phyloP scores from a whole-genome alignment of 768 basidiomycete genomes.

The Exidia glandulosa region DNA sequence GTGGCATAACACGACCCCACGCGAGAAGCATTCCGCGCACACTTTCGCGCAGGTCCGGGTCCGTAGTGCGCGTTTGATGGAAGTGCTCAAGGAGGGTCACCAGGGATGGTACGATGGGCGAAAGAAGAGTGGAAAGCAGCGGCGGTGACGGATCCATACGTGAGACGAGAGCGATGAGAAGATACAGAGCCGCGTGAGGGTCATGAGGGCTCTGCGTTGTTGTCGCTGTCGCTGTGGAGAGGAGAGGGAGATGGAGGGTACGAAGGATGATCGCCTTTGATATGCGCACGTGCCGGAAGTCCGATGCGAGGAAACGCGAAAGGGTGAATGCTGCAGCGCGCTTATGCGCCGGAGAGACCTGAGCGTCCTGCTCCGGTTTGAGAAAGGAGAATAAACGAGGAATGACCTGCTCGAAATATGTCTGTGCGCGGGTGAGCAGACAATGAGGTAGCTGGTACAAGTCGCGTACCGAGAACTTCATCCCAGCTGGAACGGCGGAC shows the following conservation, averaged over 20 bases:
- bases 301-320: constrained; percentile 47
- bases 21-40: constrained; percentile 51
- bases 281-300: neutral
- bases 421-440: constrained; percentile 28
- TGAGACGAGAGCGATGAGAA: constrained; percentile 45
- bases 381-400: constrained; percentile 47
- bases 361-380: constrained; percentile 17
- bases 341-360: constrained; percentile 33
- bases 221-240: constrained; percentile 10
- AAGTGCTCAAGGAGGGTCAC: constrained; percentile 54
- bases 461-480: constrained; percentile 40
- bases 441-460: neutral
- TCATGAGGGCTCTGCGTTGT: neutral
- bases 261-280: constrained; percentile 26
- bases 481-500: constrained; percentile 45
- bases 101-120: constrained; percentile 55
- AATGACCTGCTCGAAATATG: constrained; percentile 45
- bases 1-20: constrained; percentile 62
- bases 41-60: constrained; percentile 51
- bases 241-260: constrained; percentile 44
- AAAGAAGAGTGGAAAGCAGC: constrained; percentile 50
- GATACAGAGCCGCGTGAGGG: constrained; percentile 27
- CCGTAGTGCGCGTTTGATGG: constrained; percentile 43
- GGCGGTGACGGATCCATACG: constrained; percentile 73
- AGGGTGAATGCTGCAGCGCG: constrained; percentile 59